phyloP scores from a whole-genome alignment of 2,329 filamentous ascomycete genomes.

The Ophidiomyces ophidiicola region DNA sequence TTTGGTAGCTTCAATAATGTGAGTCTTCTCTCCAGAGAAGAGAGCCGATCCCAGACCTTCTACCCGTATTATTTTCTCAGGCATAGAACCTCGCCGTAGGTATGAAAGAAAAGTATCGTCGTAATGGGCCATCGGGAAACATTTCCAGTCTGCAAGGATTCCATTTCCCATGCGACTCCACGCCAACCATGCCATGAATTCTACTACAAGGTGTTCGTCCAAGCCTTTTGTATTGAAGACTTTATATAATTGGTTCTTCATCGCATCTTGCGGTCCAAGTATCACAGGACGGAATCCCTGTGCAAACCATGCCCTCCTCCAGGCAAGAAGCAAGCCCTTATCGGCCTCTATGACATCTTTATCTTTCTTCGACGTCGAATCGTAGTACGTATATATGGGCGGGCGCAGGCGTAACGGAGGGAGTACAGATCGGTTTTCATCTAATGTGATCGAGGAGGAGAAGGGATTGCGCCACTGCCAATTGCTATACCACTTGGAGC shows the following conservation, averaged over 20 bases:
- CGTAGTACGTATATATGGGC: conserved; percentile 84
- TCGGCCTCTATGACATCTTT: conserved; percentile 58
- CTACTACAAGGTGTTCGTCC: conserved; percentile 50
- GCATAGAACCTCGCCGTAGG: conserved; percentile 64
- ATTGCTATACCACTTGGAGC: conserved; percentile 73
- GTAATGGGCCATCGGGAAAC: conserved; percentile 69
- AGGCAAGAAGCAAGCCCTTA: conserved; percentile 66
- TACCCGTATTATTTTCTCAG: conserved; percentile 57
- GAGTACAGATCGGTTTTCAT: conserved; percentile 71
- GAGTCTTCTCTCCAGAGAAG: conserved; percentile 55
- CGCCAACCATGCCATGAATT: conserved; percentile 75
- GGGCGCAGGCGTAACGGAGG: conserved; percentile 61
- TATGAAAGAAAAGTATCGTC: conserved; percentile 61
- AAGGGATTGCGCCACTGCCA: conserved; percentile 89
- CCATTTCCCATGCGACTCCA: conserved; percentile 88
- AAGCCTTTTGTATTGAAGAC: conserved; percentile 51
- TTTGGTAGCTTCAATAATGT: conserved; percentile 52
- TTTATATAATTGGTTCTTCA: conserved; percentile 67
- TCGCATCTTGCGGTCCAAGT: conserved; percentile 65
- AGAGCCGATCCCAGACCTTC: conserved; percentile 58
- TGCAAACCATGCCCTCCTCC: conserved; percentile 92
- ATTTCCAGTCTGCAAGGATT: conserved; percentile 63
- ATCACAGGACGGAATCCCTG: conserved; percentile 81
- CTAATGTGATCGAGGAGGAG: conserved; percentile 64
- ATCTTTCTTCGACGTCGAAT: conserved; percentile 52